These are phyloP conservation scores for Phytophthora pisi DNA, from an alignment of 352 stramenopile species.

Conservation along the genomic window DNA sequence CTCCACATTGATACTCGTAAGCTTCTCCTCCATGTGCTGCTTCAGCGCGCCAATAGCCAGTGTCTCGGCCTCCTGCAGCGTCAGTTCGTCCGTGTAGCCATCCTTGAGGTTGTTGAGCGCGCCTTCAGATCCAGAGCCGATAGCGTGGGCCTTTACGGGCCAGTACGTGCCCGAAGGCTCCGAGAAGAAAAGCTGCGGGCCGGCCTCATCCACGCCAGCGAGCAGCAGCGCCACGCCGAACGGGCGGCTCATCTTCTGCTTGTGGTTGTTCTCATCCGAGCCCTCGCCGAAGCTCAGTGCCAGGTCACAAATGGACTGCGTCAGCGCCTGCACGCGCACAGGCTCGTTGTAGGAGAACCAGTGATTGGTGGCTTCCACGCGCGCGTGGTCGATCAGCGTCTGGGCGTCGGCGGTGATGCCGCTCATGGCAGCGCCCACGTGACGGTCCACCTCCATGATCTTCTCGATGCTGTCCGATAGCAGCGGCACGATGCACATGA, in stretches of 20 bases:
- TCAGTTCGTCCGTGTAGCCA: constrained; percentile 96
- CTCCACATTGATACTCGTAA: constrained; percentile 98
- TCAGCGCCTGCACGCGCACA: constrained; percentile 97
- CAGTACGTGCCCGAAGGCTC: constrained; percentile 99
- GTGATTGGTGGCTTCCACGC: constrained; percentile 99
- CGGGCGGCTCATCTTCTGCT: constrained; percentile 98
- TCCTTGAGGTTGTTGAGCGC: constrained; percentile 98
- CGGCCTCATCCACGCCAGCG: constrained; percentile 95
- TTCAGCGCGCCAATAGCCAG: constrained; percentile 97
- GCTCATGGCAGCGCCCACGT: constrained; percentile 98
- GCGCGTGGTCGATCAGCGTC: constrained; percentile 99
- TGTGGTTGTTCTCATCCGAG: constrained; percentile 94
- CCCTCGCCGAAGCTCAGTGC: constrained; percentile 96
- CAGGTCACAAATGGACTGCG: constrained; percentile 98
- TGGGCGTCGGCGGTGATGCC: constrained; percentile 98
- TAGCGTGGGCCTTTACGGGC: constrained; percentile 98
- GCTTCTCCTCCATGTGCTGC: constrained; percentile 99
- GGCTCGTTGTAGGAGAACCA: constrained; percentile 98
- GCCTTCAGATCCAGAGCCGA: constrained; percentile 97
- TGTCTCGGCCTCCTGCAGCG: constrained; percentile 96
- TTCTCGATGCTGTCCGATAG: constrained; percentile 95
- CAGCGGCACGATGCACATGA: constrained; percentile 4
- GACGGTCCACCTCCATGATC: constrained; percentile 99
- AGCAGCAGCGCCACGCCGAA: constrained; percentile 99
- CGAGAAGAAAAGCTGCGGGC: constrained; percentile 96